phyloP scores from a whole-genome alignment of 2,329 filamentous ascomycete genomes.

The Pseudopithomyces chartarum region DNA sequence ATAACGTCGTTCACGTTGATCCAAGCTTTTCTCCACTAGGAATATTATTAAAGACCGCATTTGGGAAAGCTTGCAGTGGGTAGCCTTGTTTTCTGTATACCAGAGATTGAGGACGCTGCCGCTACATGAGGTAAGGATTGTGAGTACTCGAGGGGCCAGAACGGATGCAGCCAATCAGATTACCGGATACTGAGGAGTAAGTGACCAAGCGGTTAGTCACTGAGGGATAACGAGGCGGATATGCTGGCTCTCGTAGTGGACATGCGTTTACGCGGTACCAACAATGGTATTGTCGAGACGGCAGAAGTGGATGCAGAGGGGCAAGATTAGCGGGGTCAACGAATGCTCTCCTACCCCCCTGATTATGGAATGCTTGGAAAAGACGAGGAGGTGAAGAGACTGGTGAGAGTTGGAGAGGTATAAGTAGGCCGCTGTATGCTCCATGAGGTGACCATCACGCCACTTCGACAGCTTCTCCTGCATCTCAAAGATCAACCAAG shows the following conservation, averaged over 20 bases:
- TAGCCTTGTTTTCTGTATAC: neutral
- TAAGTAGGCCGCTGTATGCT: conserved; percentile 25
- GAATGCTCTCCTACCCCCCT: neutral
- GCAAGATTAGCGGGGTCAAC: neutral
- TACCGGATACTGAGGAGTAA: neutral
- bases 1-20: neutral
- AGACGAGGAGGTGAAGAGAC: neutral
- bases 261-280: neutral
- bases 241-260: conserved; percentile 7
- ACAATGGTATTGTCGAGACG: neutral
- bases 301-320: neutral
- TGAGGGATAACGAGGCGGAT: conserved; percentile 9
- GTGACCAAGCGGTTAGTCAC: conserved; percentile 19
- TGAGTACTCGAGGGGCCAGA: neutral
- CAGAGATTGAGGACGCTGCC: neutral
- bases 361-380: conserved; percentile 18
- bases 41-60: conserved; percentile 9
- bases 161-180: neutral
- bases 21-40: neutral
- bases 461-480: conserved; percentile 12
- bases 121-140: neutral
- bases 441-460: conserved; percentile 17
- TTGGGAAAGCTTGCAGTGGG: neutral
- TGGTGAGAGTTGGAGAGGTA: conserved; percentile 16
- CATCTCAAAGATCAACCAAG: conserved; percentile 1